Evolutionary conservation across 345 rosid genomes (phyloP).

Genomic region (Isatis tinctoria): DNA sequence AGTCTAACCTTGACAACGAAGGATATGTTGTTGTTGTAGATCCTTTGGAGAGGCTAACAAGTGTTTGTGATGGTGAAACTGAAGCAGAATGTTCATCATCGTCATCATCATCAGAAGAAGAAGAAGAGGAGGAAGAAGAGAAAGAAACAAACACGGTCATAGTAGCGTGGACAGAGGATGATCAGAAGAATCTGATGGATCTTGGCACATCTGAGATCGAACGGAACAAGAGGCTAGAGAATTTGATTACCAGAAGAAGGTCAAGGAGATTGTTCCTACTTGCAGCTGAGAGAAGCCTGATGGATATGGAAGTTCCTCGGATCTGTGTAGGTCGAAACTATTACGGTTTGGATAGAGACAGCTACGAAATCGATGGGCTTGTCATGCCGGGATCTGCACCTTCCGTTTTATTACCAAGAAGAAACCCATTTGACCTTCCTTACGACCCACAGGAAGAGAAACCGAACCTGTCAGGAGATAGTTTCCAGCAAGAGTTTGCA

Average conservation of each 20-base stretch:
- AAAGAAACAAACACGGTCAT: constrained; percentile 45
- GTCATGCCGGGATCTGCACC: constrained; percentile 85
- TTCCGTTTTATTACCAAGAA: constrained; percentile 51
- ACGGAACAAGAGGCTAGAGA: constrained; percentile 74
- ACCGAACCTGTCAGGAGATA: constrained; percentile 57
- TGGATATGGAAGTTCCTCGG: constrained; percentile 42
- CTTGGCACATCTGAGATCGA: constrained; percentile 82
- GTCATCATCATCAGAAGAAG: constrained; percentile 19
- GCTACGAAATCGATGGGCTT: constrained; percentile 28
- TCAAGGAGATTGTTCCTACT: constrained; percentile 50
- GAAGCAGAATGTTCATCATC: constrained; percentile 39
- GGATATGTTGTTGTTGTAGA: constrained; percentile 1
- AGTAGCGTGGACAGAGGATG: constrained; percentile 69
- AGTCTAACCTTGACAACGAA: background rate
- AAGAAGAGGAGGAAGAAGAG: constrained; percentile 39
- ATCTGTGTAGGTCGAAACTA: constrained; percentile 40
- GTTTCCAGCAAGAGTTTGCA: constrained; percentile 63
- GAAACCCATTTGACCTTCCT: constrained; percentile 86
- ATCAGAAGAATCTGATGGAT: constrained; percentile 82
- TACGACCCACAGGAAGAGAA: constrained; percentile 80
- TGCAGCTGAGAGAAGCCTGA: constrained; percentile 41
- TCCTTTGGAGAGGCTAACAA: constrained; percentile 15
- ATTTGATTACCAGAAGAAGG: constrained; percentile 62
- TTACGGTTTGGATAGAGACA: constrained; percentile 30
- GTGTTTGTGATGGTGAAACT: constrained; percentile 25